A percentile compares a stretch with the other conserved stretches of the same genome.
Evolutionary conservation across 768 basidiomycete genomes (phyloP).

Genomic region (Suillus spraguei): DNA sequence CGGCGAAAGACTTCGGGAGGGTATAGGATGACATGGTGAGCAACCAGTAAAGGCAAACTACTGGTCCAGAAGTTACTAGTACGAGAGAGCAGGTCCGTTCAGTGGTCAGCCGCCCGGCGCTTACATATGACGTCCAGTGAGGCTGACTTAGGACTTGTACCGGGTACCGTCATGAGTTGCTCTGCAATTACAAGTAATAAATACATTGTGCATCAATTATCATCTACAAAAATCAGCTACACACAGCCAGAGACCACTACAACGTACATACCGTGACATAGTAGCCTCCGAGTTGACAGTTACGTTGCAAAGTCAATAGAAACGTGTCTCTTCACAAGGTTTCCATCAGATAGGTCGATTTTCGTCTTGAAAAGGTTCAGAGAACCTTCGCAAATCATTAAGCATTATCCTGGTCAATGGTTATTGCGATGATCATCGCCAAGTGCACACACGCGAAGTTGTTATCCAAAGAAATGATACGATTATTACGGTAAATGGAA

Average conservation of each 20-base stretch:
- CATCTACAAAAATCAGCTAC: not conserved
- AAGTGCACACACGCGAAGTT: not conserved
- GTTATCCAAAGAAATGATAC: not conserved
- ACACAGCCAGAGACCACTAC: not conserved
- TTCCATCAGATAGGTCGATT: not conserved
- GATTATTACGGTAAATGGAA: not conserved
- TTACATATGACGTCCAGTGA: not conserved
- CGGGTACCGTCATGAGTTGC: not conserved
- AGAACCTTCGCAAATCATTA: slow-evolving; percentile 5
- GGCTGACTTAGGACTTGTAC: slow-evolving; percentile 1
- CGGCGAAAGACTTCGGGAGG: not conserved
- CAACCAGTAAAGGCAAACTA: not conserved
- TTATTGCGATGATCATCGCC: not conserved
- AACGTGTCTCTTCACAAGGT: not conserved
- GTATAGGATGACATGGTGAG: not conserved
- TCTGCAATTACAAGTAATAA: slow-evolving; percentile 1
- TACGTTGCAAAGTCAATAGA: not conserved
- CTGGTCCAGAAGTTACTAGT: not conserved
- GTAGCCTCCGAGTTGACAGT: not conserved
- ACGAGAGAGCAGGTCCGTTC: not conserved
- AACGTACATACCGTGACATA: too few relatives aligned
- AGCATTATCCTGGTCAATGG: not conserved
- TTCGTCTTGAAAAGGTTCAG: not conserved
- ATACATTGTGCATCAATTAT: not conserved
- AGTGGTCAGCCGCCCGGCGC: not conserved